These are phyloP conservation scores for Leccinum variicolor DNA, from an alignment of 768 basidiomycete genomes.

Conservation along the genomic window DNA sequence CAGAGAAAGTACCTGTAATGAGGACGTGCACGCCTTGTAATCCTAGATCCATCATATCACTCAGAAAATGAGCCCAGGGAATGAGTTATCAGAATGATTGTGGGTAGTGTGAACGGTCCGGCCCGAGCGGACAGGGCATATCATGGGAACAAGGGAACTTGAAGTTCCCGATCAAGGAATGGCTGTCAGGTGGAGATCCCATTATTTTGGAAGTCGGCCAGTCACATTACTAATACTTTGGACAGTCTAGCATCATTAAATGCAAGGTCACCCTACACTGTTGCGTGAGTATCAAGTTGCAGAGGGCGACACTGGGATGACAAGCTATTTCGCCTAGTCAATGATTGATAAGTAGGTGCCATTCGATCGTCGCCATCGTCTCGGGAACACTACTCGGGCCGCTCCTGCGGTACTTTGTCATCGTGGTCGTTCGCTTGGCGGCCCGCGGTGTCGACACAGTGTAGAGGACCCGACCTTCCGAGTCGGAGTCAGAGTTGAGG, in stretches of 20 bases:
- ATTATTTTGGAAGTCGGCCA: no score
- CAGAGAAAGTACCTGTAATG: conserved; percentile 47
- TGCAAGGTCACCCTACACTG: no score
- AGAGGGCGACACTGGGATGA: no score
- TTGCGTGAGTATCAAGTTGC: no score
- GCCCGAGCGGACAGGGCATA: not conserved
- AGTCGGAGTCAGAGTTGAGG: conserved; percentile 18
- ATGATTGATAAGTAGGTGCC: conserved; percentile 12
- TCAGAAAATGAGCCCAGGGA: not conserved
- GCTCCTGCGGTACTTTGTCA: conserved; percentile 24
- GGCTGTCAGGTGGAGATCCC: no score
- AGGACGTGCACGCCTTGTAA: conserved; percentile 60
- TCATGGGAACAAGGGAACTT: not conserved
- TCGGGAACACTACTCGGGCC: conserved; percentile 15
- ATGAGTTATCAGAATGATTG: not conserved
- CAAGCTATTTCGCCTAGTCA: no score
- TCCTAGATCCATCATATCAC: conserved; percentile 50
- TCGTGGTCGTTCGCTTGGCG: conserved; percentile 19
- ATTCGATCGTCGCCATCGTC: conserved; percentile 35
- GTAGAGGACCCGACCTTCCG: conserved; percentile 18
- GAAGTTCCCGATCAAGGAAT: not conserved
- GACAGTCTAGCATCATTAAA: no score
- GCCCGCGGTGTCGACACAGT: conserved; percentile 15
- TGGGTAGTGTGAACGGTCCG: not conserved
- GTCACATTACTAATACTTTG: no score